Percentiles rank a stretch among this genome's conserved stretches.
Conservation (phyloP, 2,329 filamentous ascomycete species). For the Trichoderma lentiforme region DNA sequence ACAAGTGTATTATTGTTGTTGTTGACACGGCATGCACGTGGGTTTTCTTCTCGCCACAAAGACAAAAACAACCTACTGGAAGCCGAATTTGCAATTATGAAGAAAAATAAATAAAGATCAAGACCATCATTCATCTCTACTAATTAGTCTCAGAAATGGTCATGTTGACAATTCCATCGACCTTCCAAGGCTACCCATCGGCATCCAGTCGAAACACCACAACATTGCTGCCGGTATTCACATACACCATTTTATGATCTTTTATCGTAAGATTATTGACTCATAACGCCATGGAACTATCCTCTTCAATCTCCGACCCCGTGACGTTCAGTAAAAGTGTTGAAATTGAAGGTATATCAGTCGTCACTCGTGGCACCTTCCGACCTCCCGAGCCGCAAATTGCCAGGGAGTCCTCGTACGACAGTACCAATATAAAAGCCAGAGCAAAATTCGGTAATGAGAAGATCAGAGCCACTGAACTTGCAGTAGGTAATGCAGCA, state of each 20-base stretch:
- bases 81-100: neutral
- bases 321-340: slow-evolving; percentile 7
- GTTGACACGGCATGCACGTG: neutral
- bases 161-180: slow-evolving; percentile 14
- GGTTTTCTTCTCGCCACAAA: neutral
- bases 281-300: slow-evolving; percentile 14
- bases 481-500: neutral
- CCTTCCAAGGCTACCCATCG: slow-evolving; percentile 16
- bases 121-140: neutral
- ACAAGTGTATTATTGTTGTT: neutral
- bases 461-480: neutral
- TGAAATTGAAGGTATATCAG: slow-evolving; percentile 21
- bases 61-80: neutral
- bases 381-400: slow-evolving; percentile 22
- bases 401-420: slow-evolving; percentile 20
- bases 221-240: slow-evolving; percentile 20
- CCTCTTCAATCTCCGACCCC: slow-evolving; percentile 19
- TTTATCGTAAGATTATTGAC: slow-evolving; percentile 19
- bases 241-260: slow-evolving; percentile 22
- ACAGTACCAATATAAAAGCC: slow-evolving; percentile 20
- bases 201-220: slow-evolving; percentile 19
- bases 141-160: neutral
- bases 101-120: neutral
- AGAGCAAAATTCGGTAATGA: slow-evolving; percentile 21
- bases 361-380: slow-evolving; percentile 17